phyloP scores from a whole-genome alignment of 2,329 filamentous ascomycete species.

The Gliomastix tumulicola region DNA sequence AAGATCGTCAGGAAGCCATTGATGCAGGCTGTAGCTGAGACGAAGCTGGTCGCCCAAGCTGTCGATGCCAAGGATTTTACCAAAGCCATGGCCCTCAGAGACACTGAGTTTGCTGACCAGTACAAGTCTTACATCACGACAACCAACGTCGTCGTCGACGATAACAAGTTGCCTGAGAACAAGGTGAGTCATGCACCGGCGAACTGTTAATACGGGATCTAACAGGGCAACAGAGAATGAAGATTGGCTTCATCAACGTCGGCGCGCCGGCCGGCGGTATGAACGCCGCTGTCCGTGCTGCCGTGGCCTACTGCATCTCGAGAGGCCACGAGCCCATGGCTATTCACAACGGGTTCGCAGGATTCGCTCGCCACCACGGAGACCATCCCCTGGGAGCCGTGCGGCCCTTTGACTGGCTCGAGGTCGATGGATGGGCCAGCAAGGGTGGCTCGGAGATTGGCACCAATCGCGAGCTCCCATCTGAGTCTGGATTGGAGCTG shows the following conservation, averaged over 20 bases:
- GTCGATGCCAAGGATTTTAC: constrained; percentile 84
- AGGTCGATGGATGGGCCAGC: constrained; percentile 92
- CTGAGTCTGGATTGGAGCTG: constrained; percentile 73
- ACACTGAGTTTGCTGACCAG: constrained; percentile 91
- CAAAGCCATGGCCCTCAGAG: constrained; percentile 78
- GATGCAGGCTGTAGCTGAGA: constrained; percentile 81
- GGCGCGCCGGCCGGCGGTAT: constrained; percentile 95
- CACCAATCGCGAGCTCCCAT: constrained; percentile 88
- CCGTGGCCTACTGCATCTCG: constrained; percentile 85
- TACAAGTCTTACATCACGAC: constrained; percentile 88
- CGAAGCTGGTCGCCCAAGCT: constrained; percentile 73
- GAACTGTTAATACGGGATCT: constrained; percentile 12
- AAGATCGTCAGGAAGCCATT: constrained; percentile 89
- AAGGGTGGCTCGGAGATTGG: constrained; percentile 97
- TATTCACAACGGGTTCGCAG: constrained; percentile 95
- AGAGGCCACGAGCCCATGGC: constrained; percentile 89
- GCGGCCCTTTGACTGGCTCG: constrained; percentile 82
- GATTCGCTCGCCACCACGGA: constrained; percentile 81
- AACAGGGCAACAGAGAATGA: constrained; percentile 60
- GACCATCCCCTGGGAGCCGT: constrained; percentile 79
- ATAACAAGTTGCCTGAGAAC: constrained; percentile 58
- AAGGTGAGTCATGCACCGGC: constrained; percentile 46
- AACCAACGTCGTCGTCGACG: constrained; percentile 69
- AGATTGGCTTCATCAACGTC: constrained; percentile 92
- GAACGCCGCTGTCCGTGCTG: constrained; percentile 92